Evolutionary conservation across 2,329 filamentous ascomycete species (phyloP), one percentile per base, ranked within the genome.

Genomic region (Fusarium pseudonygamai): DNA sequence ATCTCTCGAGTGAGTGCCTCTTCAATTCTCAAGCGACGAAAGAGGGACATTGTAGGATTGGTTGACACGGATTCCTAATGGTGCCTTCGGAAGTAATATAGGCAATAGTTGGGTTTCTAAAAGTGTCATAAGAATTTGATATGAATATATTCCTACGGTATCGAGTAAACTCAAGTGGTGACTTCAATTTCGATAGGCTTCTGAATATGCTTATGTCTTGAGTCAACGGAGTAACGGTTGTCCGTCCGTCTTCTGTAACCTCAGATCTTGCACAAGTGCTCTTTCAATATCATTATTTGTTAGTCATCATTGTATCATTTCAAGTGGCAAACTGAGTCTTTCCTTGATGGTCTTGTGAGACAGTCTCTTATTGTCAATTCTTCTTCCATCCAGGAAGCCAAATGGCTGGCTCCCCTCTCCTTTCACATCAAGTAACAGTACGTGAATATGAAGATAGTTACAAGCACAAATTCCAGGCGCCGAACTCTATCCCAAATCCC

Each of bases 371-470:
- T 64, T 45, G 59, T 57, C 26, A 58, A 42, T 65, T 47, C 75
- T 75, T 57, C 64, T 60, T 73, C 60, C 64, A 66, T 71, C 61
- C 72, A 67, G 63, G 64, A 66, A 75, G 72, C 69, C 52, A 39
- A 64, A 32, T 47, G 45, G 55, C 60, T 46, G 60, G 75, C 66
- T 56, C 37, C 58, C 43, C 28, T 46, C 24, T 55, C 32, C 32
- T 12, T 37, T 62, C 60, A 62, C 64, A 52, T 52, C 59, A 66
- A 69, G 56, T 62, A 72, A 45, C 67, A 55, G 72, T 62, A 50
- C 59, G 67, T 67, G 49, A 74, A 73, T 68, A 55, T 22, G 37
- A 59, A 75, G 72, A 75, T 75, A 77, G 75, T 70, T 76, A 77
- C 72, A 77, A 71, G 52, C 63, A 73, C 50, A 68, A 71, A 45